Conservation (phyloP, 805 yeast species). For the Yarrowia hollandica region DNA sequence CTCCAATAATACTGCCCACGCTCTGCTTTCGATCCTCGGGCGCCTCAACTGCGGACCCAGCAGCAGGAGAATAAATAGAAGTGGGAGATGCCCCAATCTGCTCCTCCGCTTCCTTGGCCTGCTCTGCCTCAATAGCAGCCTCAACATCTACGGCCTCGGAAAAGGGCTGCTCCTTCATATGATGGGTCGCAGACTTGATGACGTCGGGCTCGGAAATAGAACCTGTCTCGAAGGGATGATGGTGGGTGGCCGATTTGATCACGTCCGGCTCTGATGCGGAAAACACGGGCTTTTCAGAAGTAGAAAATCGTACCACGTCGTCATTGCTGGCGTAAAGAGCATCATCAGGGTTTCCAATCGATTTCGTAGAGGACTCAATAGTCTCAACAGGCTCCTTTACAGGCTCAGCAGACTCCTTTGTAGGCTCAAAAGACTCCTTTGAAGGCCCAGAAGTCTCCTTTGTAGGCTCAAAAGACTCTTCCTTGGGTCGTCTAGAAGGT, state of each 20-base stretch:
- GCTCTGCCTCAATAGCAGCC: neutral
- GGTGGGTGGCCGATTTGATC: constrained; percentile 11
- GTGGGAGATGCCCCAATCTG: neutral
- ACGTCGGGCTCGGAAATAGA: constrained; percentile 12
- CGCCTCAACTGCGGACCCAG: neutral
- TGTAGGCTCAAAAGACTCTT: neutral
- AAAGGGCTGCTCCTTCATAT: neutral
- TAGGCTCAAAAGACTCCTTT: no score
- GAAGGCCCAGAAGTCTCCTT: no score
- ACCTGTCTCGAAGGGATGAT: neutral
- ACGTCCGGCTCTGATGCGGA: constrained; percentile 2
- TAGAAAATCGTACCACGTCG: neutral
- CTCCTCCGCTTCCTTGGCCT: no score
- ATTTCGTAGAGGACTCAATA: no score
- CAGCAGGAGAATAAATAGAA: neutral
- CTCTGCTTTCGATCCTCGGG: constrained; percentile 1
- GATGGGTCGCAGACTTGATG: constrained; percentile 5
- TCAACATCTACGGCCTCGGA: constrained; percentile 2
- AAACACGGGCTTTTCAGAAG: neutral
- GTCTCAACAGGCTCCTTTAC: no score
- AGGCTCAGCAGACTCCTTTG: no score
- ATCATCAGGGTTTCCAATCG: constrained; percentile 1
- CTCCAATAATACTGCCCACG: constrained; percentile 4
- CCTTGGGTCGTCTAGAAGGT: neutral
- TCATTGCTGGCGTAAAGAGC: neutral